Evolutionary conservation across 305 asterid genomes (phyloP).

Genomic region (Euphrasia arctica): DNA sequence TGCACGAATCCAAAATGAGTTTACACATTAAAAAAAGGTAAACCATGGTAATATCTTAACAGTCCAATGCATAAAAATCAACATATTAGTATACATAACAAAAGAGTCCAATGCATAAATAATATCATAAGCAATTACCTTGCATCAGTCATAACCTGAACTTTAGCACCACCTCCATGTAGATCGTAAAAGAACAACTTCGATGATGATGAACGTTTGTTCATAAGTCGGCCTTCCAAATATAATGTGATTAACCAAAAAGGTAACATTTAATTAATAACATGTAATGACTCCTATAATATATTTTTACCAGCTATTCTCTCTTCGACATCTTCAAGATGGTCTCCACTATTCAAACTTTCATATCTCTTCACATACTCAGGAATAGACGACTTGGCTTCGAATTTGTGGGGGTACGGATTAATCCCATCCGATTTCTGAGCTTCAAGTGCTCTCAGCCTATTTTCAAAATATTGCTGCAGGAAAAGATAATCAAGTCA

Average conservation of each 20-base stretch:
- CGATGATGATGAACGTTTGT: constrained; percentile 57
- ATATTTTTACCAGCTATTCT: constrained; percentile 51
- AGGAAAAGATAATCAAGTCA: background rate
- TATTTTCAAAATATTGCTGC: constrained; percentile 71
- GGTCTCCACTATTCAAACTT: constrained; percentile 52
- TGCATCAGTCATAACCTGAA: constrained; percentile 76
- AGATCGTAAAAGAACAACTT: constrained; percentile 73
- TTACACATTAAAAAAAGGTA: constrained; percentile 1
- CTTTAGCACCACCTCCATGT: constrained; percentile 71
- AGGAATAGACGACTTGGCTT: constrained; percentile 37
- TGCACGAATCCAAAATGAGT: constrained; percentile 24
- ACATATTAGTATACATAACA: background rate
- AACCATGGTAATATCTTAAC: background rate
- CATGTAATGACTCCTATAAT: background rate
- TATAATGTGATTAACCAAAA: constrained; percentile 10
- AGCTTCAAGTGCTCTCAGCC: constrained; percentile 50
- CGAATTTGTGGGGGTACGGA: constrained; percentile 73
- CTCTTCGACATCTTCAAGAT: constrained; percentile 59
- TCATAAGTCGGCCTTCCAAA: constrained; percentile 61
- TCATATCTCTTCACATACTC: constrained; percentile 48
- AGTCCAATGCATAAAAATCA: background rate
- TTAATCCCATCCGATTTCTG: constrained; percentile 59
- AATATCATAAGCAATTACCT: constrained; percentile 35
- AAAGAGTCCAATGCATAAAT: no score
- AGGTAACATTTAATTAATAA: background rate